phyloP scores from a whole-genome alignment of 768 basidiomycete species.

The Coprinopsis strossmayeri region DNA sequence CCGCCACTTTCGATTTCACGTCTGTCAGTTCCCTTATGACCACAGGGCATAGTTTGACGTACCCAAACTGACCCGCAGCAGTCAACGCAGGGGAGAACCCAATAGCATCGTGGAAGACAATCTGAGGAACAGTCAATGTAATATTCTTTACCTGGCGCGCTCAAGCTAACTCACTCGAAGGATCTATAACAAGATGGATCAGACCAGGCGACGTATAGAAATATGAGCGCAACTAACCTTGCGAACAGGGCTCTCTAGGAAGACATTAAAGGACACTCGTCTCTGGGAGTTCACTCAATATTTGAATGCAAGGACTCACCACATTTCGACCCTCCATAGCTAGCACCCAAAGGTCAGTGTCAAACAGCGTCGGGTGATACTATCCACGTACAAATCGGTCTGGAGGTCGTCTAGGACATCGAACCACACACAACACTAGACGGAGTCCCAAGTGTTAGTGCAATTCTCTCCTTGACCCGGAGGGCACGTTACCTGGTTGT shows the following conservation, averaged over 20 bases:
- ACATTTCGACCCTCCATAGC: constrained; percentile 5
- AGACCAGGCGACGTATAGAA: background rate
- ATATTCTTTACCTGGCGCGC: background rate
- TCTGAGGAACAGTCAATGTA: constrained; percentile 16
- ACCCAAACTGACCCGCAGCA: constrained; percentile 19
- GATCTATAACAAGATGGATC: background rate
- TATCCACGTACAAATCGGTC: constrained; percentile 23
- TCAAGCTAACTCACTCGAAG: background rate
- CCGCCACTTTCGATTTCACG: constrained; percentile 25
- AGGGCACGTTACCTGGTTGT: background rate
- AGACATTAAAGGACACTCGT: background rate
- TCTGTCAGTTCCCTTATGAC: background rate
- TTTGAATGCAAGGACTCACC: background rate
- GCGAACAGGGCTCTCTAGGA: constrained; percentile 6
- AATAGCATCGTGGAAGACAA: constrained; percentile 39
- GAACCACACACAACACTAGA: constrained; percentile 30
- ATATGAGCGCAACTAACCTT: background rate
- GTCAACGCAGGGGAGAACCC: constrained; percentile 25
- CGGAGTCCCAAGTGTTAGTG: background rate
- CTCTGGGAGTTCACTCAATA: background rate
- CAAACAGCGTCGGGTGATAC: background rate
- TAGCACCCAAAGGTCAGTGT: constrained; percentile 4
- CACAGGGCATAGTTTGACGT: constrained; percentile 6
- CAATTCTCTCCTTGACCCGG: background rate
- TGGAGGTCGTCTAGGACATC: constrained; percentile 34